A percentile compares a stretch with the other conserved stretches of the same genome.
Evolutionary conservation across 768 basidiomycete species (phyloP).

Genomic region (Trametes cingulata): DNA sequence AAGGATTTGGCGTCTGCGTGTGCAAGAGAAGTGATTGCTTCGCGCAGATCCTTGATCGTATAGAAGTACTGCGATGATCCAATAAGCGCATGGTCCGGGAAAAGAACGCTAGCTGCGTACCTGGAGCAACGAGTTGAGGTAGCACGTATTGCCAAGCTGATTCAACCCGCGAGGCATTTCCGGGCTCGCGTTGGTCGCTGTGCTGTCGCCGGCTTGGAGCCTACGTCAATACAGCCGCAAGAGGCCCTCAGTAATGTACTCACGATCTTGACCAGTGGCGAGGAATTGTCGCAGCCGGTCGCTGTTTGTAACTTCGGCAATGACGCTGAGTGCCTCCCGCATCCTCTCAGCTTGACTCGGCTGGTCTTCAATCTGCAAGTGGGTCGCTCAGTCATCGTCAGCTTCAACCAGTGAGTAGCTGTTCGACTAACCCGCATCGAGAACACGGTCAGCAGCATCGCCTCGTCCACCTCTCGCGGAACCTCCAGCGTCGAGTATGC

Average conservation of each 20-base stretch:
- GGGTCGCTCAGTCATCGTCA: constrained; percentile 12
- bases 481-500: constrained; percentile 75
- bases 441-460: constrained; percentile 75
- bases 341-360: constrained; percentile 67
- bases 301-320: constrained; percentile 76
- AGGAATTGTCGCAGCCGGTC: constrained; percentile 66
- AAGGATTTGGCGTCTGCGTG: constrained; percentile 53
- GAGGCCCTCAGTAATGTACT: constrained; percentile 29
- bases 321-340: constrained; percentile 69
- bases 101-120: constrained; percentile 34
- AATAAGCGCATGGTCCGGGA: background rate
- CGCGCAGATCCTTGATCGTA: constrained; percentile 88
- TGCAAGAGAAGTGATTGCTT: constrained; percentile 64
- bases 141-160: constrained; percentile 88
- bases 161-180: constrained; percentile 86
- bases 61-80: constrained; percentile 77
- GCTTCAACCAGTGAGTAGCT: constrained; percentile 1
- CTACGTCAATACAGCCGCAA: background rate
- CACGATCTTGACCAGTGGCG: constrained; percentile 73
- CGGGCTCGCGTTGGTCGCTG: constrained; percentile 44
- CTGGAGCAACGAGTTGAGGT: constrained; percentile 78
- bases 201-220: constrained; percentile 63
- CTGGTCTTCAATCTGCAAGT: constrained; percentile 64
- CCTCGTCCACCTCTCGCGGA: constrained; percentile 70
- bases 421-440: constrained; percentile 60